These are phyloP conservation scores for Aspergillus bridgeri DNA, from an alignment of 495 filamentous ascomycete genomes.

Conservation along the genomic window DNA sequence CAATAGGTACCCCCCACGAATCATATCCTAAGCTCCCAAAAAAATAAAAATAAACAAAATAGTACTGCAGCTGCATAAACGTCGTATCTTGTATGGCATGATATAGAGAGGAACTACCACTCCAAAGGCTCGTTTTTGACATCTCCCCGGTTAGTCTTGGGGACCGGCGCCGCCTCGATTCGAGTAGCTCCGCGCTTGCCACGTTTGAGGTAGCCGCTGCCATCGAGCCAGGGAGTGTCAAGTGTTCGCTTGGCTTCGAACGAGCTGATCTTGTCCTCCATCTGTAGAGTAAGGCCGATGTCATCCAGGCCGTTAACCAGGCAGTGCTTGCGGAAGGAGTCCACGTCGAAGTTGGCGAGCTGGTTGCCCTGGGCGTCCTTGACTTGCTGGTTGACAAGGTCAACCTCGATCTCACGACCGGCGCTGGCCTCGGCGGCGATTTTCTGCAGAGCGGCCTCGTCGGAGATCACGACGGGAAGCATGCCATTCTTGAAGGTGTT, in stretches of 20 bases:
- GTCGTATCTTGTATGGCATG: constrained; percentile 3
- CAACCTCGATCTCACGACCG: constrained; percentile 85
- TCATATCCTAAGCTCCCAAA: neutral
- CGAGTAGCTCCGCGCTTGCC: constrained; percentile 64
- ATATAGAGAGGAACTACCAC: constrained; percentile 57
- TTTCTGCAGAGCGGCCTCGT: constrained; percentile 59
- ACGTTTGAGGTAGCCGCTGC: constrained; percentile 75
- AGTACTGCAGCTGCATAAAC: constrained; percentile 6
- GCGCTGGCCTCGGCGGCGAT: constrained; percentile 79
- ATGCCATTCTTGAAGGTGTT: constrained; percentile 99
- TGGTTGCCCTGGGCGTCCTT: constrained; percentile 68
- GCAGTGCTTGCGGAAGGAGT: constrained; percentile 91
- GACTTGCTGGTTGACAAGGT: constrained; percentile 82
- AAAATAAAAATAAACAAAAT: neutral
- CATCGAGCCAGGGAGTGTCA: constrained; percentile 91
- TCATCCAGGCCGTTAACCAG: constrained; percentile 94
- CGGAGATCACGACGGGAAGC: constrained; percentile 77
- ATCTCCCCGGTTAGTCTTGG: constrained; percentile 87
- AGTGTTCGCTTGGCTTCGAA: constrained; percentile 76
- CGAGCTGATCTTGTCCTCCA: constrained; percentile 79
- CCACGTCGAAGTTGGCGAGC: constrained; percentile 78
- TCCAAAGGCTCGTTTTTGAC: constrained; percentile 83
- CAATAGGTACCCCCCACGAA: neutral
- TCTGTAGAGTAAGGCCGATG: constrained; percentile 89
- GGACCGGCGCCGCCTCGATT: constrained; percentile 79